Evolutionary conservation across 2,329 filamentous ascomycete genomes (phyloP).

Genomic region (Pestalotiopsis sp.): DNA sequence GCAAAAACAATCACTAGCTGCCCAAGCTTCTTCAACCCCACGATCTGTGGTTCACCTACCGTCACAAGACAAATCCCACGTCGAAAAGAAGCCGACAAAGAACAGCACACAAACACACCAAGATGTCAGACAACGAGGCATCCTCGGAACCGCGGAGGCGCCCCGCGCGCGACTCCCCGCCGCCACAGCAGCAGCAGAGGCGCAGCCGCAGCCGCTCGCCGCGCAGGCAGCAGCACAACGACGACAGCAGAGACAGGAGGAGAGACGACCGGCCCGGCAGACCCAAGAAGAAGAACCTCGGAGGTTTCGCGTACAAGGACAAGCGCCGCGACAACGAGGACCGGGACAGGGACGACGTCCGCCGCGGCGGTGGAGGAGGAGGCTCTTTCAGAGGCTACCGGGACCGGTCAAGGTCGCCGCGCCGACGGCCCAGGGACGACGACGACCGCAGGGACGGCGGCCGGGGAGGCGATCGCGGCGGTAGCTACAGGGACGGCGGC

Average conservation of each 20-base stretch:
- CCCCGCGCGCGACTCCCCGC: conserved; percentile 4
- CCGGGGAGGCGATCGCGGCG: background rate
- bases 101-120: background rate
- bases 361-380: conserved; percentile 36
- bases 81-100: background rate
- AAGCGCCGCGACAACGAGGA: conserved; percentile 50
- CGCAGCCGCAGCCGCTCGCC: conserved; percentile 16
- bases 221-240: background rate
- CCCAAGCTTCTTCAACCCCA: background rate
- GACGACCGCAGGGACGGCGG: conserved; percentile 27
- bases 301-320: conserved; percentile 64
- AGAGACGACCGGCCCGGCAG: conserved; percentile 24
- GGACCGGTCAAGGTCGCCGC: conserved; percentile 40
- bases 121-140: conserved; percentile 5
- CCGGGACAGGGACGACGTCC: conserved; percentile 43
- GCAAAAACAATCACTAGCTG: too few relatives aligned
- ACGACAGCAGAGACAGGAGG: conserved; percentile 19
- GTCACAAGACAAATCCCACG: background rate
- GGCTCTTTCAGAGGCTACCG: conserved; percentile 55
- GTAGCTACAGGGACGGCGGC: background rate
- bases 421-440: conserved; percentile 38
- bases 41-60: background rate
- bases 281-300: conserved; percentile 36
- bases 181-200: background rate
- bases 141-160: background rate